These are phyloP conservation scores for Fusarium sp. DNA, from an alignment of 2,329 filamentous ascomycete species.

Conservation along the genomic window DNA sequence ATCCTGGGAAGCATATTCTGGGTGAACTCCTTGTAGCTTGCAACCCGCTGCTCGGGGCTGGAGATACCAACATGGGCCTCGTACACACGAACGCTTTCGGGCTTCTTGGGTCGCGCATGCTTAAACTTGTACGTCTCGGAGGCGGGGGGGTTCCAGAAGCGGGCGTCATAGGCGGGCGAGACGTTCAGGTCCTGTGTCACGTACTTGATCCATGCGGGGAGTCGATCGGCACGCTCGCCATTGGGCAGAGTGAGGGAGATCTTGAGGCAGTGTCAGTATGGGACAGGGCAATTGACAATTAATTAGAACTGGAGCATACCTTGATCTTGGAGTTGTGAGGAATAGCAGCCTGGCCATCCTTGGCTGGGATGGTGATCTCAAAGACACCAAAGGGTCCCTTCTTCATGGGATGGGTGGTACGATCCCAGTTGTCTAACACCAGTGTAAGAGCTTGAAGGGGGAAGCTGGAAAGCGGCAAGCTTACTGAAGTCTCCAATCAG, in stretches of 20 bases:
- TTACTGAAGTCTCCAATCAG: conserved; percentile 95
- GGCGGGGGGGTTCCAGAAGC: conserved; percentile 94
- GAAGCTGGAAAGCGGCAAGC: conserved; percentile 43
- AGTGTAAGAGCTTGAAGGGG: conserved; percentile 42
- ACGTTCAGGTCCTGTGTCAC: conserved; percentile 93
- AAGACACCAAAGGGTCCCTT: conserved; percentile 89
- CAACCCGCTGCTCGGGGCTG: conserved; percentile 86
- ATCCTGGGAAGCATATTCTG: conserved; percentile 92
- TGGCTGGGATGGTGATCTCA: conserved; percentile 81
- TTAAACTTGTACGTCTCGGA: conserved; percentile 86
- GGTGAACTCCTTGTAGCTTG: conserved; percentile 98
- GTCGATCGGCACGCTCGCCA: conserved; percentile 84
- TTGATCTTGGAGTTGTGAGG: conserved; percentile 96
- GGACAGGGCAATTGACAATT: not conserved
- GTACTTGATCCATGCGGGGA: conserved; percentile 97
- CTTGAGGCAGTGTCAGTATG: conserved; percentile 56
- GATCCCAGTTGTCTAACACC: conserved; percentile 82
- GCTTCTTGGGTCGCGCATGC: conserved; percentile 84
- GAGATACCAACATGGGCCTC: conserved; percentile 99
- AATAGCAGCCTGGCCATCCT: conserved; percentile 81
- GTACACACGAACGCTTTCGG: conserved; percentile 89
- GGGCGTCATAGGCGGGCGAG: conserved; percentile 92
- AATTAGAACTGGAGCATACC: conserved; percentile 60
- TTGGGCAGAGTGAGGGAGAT: conserved; percentile 85
- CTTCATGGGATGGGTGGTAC: conserved; percentile 85